These are phyloP conservation scores for Yamadazyma diddensiae DNA, from an alignment of 1,139 yeast species.

Conservation along the genomic window DNA sequence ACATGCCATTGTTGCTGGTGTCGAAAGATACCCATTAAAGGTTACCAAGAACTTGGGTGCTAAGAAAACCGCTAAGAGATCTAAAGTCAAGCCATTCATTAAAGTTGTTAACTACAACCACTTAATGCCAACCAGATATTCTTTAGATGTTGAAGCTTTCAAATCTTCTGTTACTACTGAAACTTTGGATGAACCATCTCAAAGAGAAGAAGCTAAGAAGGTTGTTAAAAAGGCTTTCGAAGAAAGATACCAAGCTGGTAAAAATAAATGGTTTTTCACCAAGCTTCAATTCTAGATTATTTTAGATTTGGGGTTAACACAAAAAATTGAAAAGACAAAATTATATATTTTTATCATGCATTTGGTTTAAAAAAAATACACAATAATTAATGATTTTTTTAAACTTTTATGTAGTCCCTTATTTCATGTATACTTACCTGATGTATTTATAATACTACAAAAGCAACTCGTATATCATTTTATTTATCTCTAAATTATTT, in stretches of 20 bases:
- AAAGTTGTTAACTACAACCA: slow-evolving; percentile 99
- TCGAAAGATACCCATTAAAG: slow-evolving; percentile 98
- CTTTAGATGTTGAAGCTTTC: slow-evolving; percentile 94
- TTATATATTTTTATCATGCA: slow-evolving; percentile 27
- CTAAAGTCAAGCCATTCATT: slow-evolving; percentile 98
- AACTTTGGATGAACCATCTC: slow-evolving; percentile 96
- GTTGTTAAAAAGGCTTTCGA: slow-evolving; percentile 98
- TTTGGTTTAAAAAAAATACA: slow-evolving; percentile 32
- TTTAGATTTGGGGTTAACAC: slow-evolving; percentile 34
- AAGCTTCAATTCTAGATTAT: slow-evolving; percentile 92
- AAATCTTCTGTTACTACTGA: slow-evolving; percentile 90
- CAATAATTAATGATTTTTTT: slow-evolving; percentile 16
- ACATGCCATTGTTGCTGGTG: slow-evolving; percentile 99
- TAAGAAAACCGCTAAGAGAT: slow-evolving; percentile 96
- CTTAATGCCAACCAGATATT: slow-evolving; percentile 99
- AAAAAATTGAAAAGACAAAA: slow-evolving; percentile 16
- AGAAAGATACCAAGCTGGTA: slow-evolving; percentile 99
- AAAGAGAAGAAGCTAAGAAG: slow-evolving; percentile 99
- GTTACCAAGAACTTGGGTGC: slow-evolving; percentile 94
- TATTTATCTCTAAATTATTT: background rate
- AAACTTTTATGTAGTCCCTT: slow-evolving; percentile 12
- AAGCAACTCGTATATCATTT: slow-evolving; percentile 2
- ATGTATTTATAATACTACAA: slow-evolving; percentile 17
- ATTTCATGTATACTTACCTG: slow-evolving; percentile 17
- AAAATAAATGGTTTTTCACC: slow-evolving; percentile 99